Evolutionary conservation across 1,284 basidiomycete species (phyloP), one percentile per base, ranked within the genome.

Genomic region (Apiotrichum akiyoshidainum): DNA sequence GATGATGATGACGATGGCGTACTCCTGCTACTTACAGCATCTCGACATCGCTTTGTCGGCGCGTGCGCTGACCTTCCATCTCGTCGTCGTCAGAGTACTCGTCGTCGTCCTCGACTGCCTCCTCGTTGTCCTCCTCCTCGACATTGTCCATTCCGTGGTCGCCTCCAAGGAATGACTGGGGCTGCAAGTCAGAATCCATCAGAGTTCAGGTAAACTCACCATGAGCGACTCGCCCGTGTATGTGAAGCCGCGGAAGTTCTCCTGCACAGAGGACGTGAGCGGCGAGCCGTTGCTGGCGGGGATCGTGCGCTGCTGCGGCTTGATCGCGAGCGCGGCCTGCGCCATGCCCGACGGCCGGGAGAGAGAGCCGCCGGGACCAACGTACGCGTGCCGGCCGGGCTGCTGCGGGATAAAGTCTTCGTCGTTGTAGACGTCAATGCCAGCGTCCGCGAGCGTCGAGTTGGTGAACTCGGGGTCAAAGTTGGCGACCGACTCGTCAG

Each of bases 381-480:
- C 68, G 60, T 76, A 78, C 37, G 67, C 67, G 48, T 78, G 77
- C 48, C 70, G 65, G 12, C 68, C 65, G 12, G 69, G 60, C 42
- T 64, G 64, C 45, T 64, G 64, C 45, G 45, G 55, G 13, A 56
- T 58, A 34, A 46, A 61, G 51, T 73, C 71, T n/a, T 76, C 88
- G 45, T 86, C 83, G 52, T 83, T 80, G 65, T 85, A 81, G 50
- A 81, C 81, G 37, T 83, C 79, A n/a, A 82, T 78, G 17, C 86
- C 88, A 35, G 75, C 75, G 42, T 75, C 75, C 41, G 67, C 61
- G 37, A 76, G 61, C 1, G 73, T 70, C 31, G 75, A 71, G 62
- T 72, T 73, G 9, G 96, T 99, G 78, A 99, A 99, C 79, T 98
- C 94, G 44, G 92, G 90, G 76, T 99, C 96, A 75, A 99, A 99